A percentile compares a stretch with the other conserved stretches of the same genome.
Conservation (phyloP, 75 land plant species). For the Isoetes taiwanensis region DNA sequence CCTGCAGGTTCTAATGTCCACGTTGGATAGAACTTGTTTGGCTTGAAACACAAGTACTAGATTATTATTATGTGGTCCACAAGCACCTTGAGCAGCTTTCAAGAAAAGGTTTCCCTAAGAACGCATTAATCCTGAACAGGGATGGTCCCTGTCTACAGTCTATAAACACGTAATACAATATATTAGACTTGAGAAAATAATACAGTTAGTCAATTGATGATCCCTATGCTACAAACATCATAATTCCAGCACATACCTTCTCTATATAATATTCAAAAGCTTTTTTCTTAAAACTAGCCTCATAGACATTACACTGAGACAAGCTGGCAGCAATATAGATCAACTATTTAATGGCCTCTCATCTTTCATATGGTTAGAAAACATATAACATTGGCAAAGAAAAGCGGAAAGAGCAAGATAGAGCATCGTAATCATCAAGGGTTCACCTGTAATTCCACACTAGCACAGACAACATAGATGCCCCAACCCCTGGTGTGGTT, state of each 20-base stretch:
- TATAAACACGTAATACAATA: constrained; percentile 9
- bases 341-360: no score
- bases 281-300: constrained; percentile 68
- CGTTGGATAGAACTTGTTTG: constrained; percentile 34
- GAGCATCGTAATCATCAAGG: no score
- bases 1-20: constrained; percentile 50
- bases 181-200: not conserved
- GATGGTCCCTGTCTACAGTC: constrained; percentile 64
- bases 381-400: no score
- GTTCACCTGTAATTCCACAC: constrained; percentile 99
- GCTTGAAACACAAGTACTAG: constrained; percentile 34
- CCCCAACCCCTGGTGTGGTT: constrained; percentile 96
- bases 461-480: constrained; percentile 92
- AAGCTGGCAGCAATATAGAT: constrained; percentile 28
- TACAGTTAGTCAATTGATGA: not conserved
- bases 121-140: constrained; percentile 32
- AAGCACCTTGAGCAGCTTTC: constrained; percentile 41
- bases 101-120: constrained; percentile 78
- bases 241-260: constrained; percentile 35
- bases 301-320: constrained; percentile 88
- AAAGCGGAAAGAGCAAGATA: no score
- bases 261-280: constrained; percentile 67
- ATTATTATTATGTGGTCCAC: not conserved
- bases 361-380: no score
- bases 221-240: not conserved